Percentiles rank a stretch among this genome's conserved stretches.
Evolutionary conservation across 495 filamentous ascomycete genomes (phyloP).

Genomic region (Aspergillus panamensis): DNA sequence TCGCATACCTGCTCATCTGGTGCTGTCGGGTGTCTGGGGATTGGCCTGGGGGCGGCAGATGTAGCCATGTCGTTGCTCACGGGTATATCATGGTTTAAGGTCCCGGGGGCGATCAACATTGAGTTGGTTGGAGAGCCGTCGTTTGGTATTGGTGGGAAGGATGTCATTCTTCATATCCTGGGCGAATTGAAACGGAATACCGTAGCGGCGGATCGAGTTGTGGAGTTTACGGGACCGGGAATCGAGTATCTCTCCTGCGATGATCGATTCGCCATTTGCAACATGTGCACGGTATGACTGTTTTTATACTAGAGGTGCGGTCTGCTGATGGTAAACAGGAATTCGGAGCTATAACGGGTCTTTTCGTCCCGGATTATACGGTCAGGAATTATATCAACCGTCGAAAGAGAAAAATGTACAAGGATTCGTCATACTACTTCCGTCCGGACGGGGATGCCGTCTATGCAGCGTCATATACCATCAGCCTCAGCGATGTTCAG

Average conservation of each 20-base stretch:
- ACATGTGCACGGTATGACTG: constrained; percentile 42
- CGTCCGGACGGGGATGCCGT: constrained; percentile 35
- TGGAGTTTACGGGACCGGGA: constrained; percentile 44
- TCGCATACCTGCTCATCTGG: constrained; percentile 49
- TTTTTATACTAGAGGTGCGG: not conserved
- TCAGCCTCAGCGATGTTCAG: constrained; percentile 38
- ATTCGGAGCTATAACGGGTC: constrained; percentile 44
- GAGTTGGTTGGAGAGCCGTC: constrained; percentile 31
- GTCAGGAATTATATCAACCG: constrained; percentile 31
- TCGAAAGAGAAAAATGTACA: constrained; percentile 31
- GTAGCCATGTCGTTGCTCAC: constrained; percentile 43
- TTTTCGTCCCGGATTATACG: constrained; percentile 39
- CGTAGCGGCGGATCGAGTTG: constrained; percentile 41
- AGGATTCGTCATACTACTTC: constrained; percentile 32
- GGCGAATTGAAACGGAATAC: constrained; percentile 44
- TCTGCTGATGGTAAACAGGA: constrained; percentile 24
- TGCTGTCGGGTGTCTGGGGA: constrained; percentile 35
- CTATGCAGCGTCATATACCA: constrained; percentile 34
- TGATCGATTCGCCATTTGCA: constrained; percentile 46
- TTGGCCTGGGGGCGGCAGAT: constrained; percentile 46
- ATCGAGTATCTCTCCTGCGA: constrained; percentile 35
- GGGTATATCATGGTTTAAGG: constrained; percentile 46
- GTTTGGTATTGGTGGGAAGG: constrained; percentile 45
- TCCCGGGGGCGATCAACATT: constrained; percentile 42
- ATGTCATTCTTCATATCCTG: constrained; percentile 46